Conservation (phyloP, 78 protist genomes). For the Reticulomyxa filosa region DNA sequence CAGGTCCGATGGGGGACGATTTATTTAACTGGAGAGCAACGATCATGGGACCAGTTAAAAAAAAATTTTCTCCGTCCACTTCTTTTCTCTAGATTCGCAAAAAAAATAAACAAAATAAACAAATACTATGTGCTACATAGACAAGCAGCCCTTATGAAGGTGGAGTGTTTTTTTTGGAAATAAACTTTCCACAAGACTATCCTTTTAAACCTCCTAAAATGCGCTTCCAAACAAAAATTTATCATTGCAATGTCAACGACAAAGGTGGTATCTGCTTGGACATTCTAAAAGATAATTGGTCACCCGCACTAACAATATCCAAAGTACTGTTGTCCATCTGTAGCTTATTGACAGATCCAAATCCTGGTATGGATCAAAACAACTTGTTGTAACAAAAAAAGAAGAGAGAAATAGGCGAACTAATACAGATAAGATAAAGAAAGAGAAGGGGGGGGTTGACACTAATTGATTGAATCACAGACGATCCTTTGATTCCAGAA, state of each 20-base stretch:
- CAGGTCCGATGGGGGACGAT: slow-evolving; percentile 19
- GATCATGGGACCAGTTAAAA: slow-evolving; percentile 21
- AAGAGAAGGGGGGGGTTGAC: neutral
- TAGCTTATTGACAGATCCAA: slow-evolving; percentile 73
- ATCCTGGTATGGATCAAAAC: slow-evolving; percentile 24
- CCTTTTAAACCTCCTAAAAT: slow-evolving; percentile 93
- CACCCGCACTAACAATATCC: slow-evolving; percentile 78
- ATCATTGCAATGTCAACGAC: slow-evolving; percentile 65
- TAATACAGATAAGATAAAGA: neutral
- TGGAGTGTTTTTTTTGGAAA: slow-evolving; percentile 36
- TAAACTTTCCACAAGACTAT: slow-evolving; percentile 79
- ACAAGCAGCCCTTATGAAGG: slow-evolving; percentile 68
- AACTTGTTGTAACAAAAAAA: neutral
- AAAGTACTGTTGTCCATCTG: slow-evolving; percentile 63
- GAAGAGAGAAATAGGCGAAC: neutral
- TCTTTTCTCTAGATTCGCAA: too few species aligned
- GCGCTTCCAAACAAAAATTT: slow-evolving; percentile 59
- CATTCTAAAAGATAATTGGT: slow-evolving; percentile 69
- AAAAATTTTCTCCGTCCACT: too few species aligned
- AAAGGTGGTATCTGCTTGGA: slow-evolving; percentile 77
- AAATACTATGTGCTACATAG: too few species aligned
- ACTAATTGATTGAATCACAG: neutral
- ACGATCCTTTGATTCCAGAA: slow-evolving; percentile 76
- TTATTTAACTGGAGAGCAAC: slow-evolving; percentile 18
- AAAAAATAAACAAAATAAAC: too few species aligned